Evolutionary conservation across 75 land plant genomes (phyloP).

Genomic region (Larix kaempferi): DNA sequence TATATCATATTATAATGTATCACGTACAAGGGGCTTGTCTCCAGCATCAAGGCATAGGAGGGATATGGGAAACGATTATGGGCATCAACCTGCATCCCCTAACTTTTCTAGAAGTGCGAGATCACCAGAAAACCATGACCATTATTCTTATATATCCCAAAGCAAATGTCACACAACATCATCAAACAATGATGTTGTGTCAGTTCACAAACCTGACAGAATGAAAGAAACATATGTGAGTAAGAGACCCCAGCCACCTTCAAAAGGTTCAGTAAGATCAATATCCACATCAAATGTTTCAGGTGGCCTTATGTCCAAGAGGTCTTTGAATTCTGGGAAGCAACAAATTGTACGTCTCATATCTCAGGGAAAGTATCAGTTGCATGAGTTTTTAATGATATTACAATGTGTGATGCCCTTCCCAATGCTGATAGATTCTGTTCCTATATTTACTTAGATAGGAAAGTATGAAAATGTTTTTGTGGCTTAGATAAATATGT

Average conservation of each 20-base stretch:
- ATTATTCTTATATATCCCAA: conserved; percentile 38
- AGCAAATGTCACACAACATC: conserved; percentile 54
- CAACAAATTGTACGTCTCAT: conserved; percentile 38
- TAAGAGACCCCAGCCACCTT: conserved; percentile 18
- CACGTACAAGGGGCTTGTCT: conserved; percentile 55
- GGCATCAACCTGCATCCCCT: conserved; percentile 56
- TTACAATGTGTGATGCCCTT: background rate
- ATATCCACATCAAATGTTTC: conserved; percentile 13
- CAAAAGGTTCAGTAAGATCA: conserved; percentile 32
- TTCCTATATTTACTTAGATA: background rate
- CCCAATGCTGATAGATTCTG: background rate
- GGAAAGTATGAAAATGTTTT: background rate
- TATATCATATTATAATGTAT: conserved; percentile 43
- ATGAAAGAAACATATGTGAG: conserved; percentile 6
- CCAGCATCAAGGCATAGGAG: conserved; percentile 29
- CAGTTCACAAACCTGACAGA: background rate
- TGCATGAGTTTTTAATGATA: background rate
- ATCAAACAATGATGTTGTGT: conserved; percentile 10
- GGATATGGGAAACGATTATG: conserved; percentile 11
- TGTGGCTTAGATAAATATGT: background rate
- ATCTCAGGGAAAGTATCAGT: background rate
- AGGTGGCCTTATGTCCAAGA: conserved; percentile 47
- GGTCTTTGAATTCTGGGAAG: conserved; percentile 46
- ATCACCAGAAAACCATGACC: conserved; percentile 50
- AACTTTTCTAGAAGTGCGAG: conserved; percentile 54